phyloP scores from a whole-genome alignment of 352 stramenopile genomes.

The Thraustochytrium sp. region DNA sequence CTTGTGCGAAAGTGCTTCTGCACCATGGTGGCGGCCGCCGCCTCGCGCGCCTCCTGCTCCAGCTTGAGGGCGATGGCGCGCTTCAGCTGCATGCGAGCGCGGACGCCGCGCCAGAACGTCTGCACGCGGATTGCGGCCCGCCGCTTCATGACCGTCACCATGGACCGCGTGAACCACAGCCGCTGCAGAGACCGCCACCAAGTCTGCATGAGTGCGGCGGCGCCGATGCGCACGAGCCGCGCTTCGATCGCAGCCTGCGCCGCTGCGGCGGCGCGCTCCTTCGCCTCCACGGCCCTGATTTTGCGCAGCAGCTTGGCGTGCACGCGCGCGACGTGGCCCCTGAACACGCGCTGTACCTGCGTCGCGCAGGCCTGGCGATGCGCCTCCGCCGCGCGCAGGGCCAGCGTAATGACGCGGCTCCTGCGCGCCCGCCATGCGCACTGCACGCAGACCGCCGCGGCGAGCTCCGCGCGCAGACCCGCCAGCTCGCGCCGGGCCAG shows the following conservation, averaged over 20 bases:
- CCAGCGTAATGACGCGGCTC: not conserved
- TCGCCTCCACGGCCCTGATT: not conserved
- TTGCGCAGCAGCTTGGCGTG: not conserved
- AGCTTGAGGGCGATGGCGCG: not conserved
- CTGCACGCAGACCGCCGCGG: not conserved
- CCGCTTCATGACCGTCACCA: conserved; percentile 5
- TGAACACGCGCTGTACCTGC: not conserved
- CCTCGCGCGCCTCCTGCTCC: not conserved
- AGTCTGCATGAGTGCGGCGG: not conserved
- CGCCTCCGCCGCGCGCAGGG: not conserved
- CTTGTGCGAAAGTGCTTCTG: not conserved
- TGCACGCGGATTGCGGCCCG: not conserved
- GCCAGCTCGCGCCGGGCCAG: not conserved
- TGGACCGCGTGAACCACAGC: not conserved
- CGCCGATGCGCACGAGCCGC: not conserved
- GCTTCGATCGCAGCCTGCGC: not conserved
- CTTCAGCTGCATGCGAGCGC: not conserved
- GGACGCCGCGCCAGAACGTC: not conserved
- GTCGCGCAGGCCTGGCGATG: not conserved
- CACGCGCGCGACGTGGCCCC: not conserved
- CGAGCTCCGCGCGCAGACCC: not conserved
- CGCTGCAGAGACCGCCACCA: not conserved
- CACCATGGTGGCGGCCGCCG: not conserved
- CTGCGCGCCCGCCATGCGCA: not conserved
- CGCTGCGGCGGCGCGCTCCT: not conserved